Base-by-base conservation (phyloP, 495 filamentous ascomycete genomes). In the Cairneyella variabilis region DNA sequence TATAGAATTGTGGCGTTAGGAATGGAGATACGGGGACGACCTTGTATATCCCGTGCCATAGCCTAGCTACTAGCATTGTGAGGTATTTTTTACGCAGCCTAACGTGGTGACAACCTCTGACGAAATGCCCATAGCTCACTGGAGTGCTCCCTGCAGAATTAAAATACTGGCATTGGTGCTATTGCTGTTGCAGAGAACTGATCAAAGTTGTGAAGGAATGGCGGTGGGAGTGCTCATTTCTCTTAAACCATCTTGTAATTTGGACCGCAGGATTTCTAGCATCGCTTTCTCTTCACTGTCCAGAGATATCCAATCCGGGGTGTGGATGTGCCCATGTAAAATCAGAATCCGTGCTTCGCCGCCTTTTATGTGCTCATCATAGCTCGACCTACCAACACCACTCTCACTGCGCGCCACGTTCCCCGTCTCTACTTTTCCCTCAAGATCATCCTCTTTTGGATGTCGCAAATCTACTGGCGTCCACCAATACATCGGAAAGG, bases 401-500 rank as follows among this genome's bases (percentile, higher is more conserved):
- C 23, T 39, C 18, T 43, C 34, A 36, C 14, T 37, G 6, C 30
- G n/a, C 37, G 4, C 16, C 16, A 6, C 16, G 23, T 46, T 53
- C 34, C 16, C 18, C n/a, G n/a, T n/a, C n/a, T n/a, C n/a, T n/a
- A n/a, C 38, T 20, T 28, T 12, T 40, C 27, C 22, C 38, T 54
- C 39, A 37, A 58, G 42, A 53, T 53, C 50, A 25, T 22, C 27
- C 16, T 25, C 27, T 1, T 8, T 21, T 6, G 43, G 28, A 27
- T 17, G 1, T 12, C 41, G 7, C 30, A 48, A 16, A 51, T 46
- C 30, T 14, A 43, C 30, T 14, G 56, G 41, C 22, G 80, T 79
- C 82, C 82, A 86, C 90, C 91, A 96, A 23, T 49, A 95, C 14
- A 83, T 62, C 1, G 91, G 91, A 59, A 83, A 96, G 41, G 79